phyloP scores from a whole-genome alignment of 2,329 filamentous ascomycete species.

The Phoma sp. region DNA sequence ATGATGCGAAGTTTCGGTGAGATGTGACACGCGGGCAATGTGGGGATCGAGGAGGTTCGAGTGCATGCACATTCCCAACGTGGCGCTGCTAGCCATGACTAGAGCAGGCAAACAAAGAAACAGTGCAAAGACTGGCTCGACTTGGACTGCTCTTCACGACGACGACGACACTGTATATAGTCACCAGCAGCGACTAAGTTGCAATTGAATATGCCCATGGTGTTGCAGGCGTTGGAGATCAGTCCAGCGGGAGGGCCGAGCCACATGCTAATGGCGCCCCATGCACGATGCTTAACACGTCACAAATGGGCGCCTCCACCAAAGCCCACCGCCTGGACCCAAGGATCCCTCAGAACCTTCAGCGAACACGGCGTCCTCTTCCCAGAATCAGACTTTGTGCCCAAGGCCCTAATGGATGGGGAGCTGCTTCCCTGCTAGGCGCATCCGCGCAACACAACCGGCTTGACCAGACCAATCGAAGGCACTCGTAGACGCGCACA shows the following conservation, averaged over 20 bases:
- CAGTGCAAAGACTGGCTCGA: too few species aligned
- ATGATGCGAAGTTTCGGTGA: constrained; percentile 8
- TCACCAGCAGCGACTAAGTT: too few species aligned
- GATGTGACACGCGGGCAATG: constrained; percentile 2
- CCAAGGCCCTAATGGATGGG: constrained; percentile 34
- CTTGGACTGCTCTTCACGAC: too few species aligned
- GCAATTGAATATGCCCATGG: background rate
- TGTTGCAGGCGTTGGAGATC: background rate
- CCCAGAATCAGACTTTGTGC: constrained; percentile 16
- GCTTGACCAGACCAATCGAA: constrained; percentile 34
- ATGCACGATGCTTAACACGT: constrained; percentile 20
- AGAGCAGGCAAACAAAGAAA: too few species aligned
- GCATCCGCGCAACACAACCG: constrained; percentile 31
- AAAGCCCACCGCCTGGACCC: constrained; percentile 8
- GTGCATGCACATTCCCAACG: background rate
- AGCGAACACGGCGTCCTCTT: constrained; percentile 5
- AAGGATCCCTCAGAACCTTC: constrained; percentile 6
- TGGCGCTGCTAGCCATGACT: too few species aligned
- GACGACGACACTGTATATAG: too few species aligned
- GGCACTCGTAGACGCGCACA: constrained; percentile 35
- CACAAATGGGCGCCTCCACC: constrained; percentile 17
- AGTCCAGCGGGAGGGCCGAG: background rate
- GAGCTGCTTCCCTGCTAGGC: constrained; percentile 40
- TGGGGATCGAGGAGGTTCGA: background rate
- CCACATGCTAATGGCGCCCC: background rate